Base-by-base conservation (phyloP, 2,329 filamentous ascomycete species). In the Penicillium freii region DNA sequence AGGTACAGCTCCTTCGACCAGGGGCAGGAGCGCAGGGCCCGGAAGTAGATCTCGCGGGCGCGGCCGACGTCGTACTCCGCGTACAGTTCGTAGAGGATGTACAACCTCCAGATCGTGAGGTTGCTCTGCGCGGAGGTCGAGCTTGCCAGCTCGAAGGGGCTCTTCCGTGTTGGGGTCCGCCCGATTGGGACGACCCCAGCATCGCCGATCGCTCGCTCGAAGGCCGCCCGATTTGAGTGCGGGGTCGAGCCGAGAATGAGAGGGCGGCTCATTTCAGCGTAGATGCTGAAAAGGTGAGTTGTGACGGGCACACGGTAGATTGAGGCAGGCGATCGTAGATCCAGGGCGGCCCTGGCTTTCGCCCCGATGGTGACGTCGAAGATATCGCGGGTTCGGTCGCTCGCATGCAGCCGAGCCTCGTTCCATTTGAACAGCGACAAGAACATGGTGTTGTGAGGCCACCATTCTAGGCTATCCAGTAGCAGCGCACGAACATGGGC, bases 391-490 rank as follows among this genome's bases (percentile, higher is more conserved):
- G 95, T 84, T 19, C 90, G 88, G 64, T 95, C 90, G 60, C 91
- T 84, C 53, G 94, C 82, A 25, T 87, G 83, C 43, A 91, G 84
- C 8, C 87, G 84, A 2, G 85, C 80, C 69, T 93, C 87, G 60
- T 90, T 87, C 79, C 87, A 89, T n/a, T 86, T 82, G 62, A 88
- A 88, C 0, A 94, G 76, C 1, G 83, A 79, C 1, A 95, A 80
- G 60, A 97, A 87, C 6, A 91, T 80, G 1, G 86, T 89, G 75
- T 96, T 97, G 48, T 80, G 79, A 0, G 92, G 91, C 70, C 92
- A 96, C 7, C 77, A 70, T 0, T 67, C 65, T 23, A 94, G 78
- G 60, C 87, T 89, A 2, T 79, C 75, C 5, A 78, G 74, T 0
- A 96, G 75, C 13, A 87, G 77, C 8, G 81, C 74, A 43, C 89